Percentiles rank a stretch among this genome's conserved stretches.
Conservation (phyloP, 441 rosid species). For the Cnidoscolus chayamansa region DNA sequence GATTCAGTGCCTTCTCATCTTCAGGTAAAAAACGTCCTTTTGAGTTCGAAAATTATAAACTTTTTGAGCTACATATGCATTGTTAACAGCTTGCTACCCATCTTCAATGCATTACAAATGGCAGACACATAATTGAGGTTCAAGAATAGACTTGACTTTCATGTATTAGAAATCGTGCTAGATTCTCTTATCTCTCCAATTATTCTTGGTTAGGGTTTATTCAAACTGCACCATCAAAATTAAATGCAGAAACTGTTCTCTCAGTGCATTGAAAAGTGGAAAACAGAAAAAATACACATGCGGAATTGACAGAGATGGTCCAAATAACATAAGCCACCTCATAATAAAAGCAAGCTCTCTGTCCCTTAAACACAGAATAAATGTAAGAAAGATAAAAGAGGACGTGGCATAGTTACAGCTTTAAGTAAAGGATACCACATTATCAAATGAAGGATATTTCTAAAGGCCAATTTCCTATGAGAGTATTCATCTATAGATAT, state of each 20-base stretch:
- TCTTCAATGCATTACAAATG: no score
- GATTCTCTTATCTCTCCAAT: neutral
- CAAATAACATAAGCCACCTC: neutral
- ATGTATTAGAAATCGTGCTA: neutral
- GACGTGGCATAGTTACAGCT: neutral
- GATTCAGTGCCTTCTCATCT: constrained; percentile 75
- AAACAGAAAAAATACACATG: no score
- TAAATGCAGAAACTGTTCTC: neutral
- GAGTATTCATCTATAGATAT: neutral
- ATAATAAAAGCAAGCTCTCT: neutral
- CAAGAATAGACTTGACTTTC: neutral
- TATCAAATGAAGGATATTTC: neutral
- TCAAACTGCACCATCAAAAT: neutral
- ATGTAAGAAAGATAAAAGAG: neutral
- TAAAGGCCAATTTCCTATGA: neutral
- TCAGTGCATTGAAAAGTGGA: neutral
- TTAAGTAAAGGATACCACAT: neutral
- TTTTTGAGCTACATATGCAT: neutral
- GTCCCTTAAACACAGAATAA: neutral
- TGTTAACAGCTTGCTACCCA: neutral
- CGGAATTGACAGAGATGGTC: neutral
- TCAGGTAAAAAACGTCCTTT: constrained; percentile 50
- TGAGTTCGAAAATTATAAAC: neutral
- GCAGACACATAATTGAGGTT: no score
- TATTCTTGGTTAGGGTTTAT: neutral